Evolutionary conservation across 2,329 filamentous ascomycete species (phyloP), one percentile per base, ranked within the genome.

Genomic region (Aspergillus calidoustus): DNA sequence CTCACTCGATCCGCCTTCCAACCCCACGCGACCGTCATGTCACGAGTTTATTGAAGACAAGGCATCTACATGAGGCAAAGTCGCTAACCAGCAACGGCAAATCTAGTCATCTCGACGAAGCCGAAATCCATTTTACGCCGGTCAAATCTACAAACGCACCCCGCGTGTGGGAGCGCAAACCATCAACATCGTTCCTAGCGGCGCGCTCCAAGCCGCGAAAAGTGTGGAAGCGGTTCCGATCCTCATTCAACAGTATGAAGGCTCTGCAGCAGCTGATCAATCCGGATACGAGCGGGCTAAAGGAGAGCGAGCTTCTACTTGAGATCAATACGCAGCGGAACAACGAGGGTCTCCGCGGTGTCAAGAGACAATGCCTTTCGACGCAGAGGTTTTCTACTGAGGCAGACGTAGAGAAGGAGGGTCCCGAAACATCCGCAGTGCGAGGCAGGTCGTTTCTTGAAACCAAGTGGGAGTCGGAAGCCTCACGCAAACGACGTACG

Each of bases 101-200:
- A 19, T 30, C 31, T 31, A 57, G 54, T 55, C 61, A 60, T 15
- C 54, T 53, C 51, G 58, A 69, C 22, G 71, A 73, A n/a, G 68
- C 68, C 31, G 66, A 69, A 25, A 77, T 77, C 63, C 70, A 71
- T 22, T 81, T 81, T 59, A 80, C 79, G n/a, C 80, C 80, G 9
- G 69, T 74, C 56, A 76, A 77, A 52, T 68, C 69, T n/a, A 72
- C 68, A 50, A 68, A 70, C 34, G 62, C 71, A 41, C 77, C 78
- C 31, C 78, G 76, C 59, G 66, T 77, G 60, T 81, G 80, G 80
- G 79, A 81, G 59, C 79, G 80, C 60, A 77, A 77, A 59, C 79
- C 79, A 19, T 75, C 79, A 4, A 79, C 76, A 6, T 74, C 79
- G 3, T 76, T 78, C 53, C 64, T 73, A 43, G 66, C 74, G 15